Base-by-base conservation (phyloP, 2,329 filamentous ascomycete genomes). In the Domatiomyces globalis region DNA sequence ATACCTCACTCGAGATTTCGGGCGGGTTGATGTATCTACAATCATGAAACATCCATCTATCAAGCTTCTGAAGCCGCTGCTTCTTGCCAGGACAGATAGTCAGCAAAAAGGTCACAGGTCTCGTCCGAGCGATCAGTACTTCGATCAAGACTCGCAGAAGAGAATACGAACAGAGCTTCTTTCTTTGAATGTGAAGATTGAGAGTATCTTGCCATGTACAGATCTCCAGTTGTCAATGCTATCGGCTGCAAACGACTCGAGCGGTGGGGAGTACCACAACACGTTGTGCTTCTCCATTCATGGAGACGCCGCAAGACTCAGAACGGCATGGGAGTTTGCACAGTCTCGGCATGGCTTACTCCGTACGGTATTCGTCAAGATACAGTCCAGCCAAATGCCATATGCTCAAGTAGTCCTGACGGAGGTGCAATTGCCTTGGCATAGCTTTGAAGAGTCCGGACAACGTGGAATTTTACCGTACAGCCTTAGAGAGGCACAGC, bases 181-280 rank as follows among this genome's bases (percentile, higher is more conserved):
- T 4, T 15, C 53, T 4, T 39, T 15, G 33, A 39, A 39, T 39
- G 51, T 29, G 42, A 50, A 50, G 22, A 69, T 84, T 2, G 66
- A 76, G 27, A 71, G 69, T 1, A 72, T 94, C 7, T 68, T 89
- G 4, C 88, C 88, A 0, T 95, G 89, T 63, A 94, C 87, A 1
- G 85, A 88, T 0, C 69, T 95, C 0, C 89, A 95, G 64, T 85
- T 94, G 68, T 84, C 83, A 0, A 95, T 95, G 87, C 71, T 95
- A 0, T 82, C 80, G 2, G 77, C 79, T 7, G 68, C 68, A 22
- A 58, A 65, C 3, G 67, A 68, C 60, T 71, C 55, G 2, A 66
- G 66, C 1, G 64, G 69, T 9, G 67, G 68, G 1, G 73, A 80
- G 1, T 95, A 95, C 63, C 80, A 77, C 60, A 95, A 94, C 63